These are phyloP conservation scores for Verruconis gallopava DNA, from an alignment of 2,329 filamentous ascomycete species.

Conservation along the genomic window DNA sequence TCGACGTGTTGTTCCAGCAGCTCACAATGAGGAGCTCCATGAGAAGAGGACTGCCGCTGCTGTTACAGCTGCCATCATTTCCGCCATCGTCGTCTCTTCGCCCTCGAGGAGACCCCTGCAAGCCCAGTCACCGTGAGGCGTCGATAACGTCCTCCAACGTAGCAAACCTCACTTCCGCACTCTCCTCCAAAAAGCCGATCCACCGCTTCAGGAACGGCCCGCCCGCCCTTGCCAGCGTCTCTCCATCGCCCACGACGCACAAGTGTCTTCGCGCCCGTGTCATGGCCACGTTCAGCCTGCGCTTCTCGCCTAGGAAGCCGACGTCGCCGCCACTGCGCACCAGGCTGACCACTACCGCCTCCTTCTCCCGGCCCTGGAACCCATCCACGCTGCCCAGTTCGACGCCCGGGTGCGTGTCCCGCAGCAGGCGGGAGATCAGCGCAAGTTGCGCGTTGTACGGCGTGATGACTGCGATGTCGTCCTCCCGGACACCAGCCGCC, in stretches of 20 bases:
- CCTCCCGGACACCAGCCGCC: conserved; percentile 62
- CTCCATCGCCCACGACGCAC: conserved; percentile 84
- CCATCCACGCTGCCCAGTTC: conserved; percentile 96
- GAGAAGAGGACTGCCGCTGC: no score
- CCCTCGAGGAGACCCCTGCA: no score
- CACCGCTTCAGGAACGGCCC: conserved; percentile 74
- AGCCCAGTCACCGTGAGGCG: no score
- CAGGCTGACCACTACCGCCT: conserved; percentile 85
- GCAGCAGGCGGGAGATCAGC: conserved; percentile 60
- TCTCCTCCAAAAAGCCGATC: conserved; percentile 84
- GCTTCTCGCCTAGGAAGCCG: conserved; percentile 84
- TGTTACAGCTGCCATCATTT: no score
- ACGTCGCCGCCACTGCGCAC: conserved; percentile 84
- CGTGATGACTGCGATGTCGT: conserved; percentile 86
- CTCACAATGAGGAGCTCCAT: no score
- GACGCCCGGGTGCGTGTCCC: conserved; percentile 68
- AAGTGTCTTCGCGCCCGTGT: conserved; percentile 84
- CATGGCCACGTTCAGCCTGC: conserved; percentile 95
- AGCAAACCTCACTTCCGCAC: conserved; percentile 82
- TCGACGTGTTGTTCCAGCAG: no score
- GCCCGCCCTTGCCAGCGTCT: conserved; percentile 77
- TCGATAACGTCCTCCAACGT: conserved; percentile 39
- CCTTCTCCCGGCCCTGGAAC: conserved; percentile 94
- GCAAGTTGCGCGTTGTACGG: conserved; percentile 89
- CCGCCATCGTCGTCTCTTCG: no score